Percentiles rank a stretch among this genome's conserved stretches.
These are phyloP conservation scores for Elymus sibiricus DNA, from an alignment of 176 grass and related monocot species.

Conservation along the genomic window DNA sequence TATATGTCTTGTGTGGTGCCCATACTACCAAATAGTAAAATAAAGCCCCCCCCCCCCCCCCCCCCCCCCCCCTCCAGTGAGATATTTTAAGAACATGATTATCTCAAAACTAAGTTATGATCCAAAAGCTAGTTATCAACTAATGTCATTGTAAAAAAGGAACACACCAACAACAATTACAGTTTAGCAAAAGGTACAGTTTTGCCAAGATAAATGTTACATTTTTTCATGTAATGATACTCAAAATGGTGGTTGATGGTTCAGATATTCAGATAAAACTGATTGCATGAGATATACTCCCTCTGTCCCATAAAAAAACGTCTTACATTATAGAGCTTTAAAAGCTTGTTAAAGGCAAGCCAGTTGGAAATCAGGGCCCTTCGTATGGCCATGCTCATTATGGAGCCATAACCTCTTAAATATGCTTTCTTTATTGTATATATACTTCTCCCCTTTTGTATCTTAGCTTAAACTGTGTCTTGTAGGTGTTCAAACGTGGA, in stretches of 20 bases:
- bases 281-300: constrained; percentile 2
- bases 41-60: too few relatives aligned
- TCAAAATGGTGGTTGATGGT: neutral
- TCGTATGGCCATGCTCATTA: constrained; percentile 2
- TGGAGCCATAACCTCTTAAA: constrained; percentile 23
- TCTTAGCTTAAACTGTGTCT: constrained; percentile 25
- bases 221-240: neutral
- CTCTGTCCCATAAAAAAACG: too few relatives aligned
- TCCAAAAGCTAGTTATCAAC: neutral
- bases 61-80: too few relatives aligned
- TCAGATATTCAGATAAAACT: neutral
- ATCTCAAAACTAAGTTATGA: neutral
- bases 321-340: neutral
- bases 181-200: neutral
- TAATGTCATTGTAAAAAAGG: neutral
- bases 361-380: constrained; percentile 16
- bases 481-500: constrained; percentile 94
- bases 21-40: constrained; percentile 10
- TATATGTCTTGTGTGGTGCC: neutral
- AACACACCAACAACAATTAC: neutral
- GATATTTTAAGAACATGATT: neutral
- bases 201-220: neutral
- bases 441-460: neutral
- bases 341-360: constrained; percentile 26
- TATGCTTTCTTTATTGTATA: constrained; percentile 20